Evolutionary conservation across 2,329 filamentous ascomycete genomes (phyloP).

Genomic region (Fonsecaea pedrosoi): DNA sequence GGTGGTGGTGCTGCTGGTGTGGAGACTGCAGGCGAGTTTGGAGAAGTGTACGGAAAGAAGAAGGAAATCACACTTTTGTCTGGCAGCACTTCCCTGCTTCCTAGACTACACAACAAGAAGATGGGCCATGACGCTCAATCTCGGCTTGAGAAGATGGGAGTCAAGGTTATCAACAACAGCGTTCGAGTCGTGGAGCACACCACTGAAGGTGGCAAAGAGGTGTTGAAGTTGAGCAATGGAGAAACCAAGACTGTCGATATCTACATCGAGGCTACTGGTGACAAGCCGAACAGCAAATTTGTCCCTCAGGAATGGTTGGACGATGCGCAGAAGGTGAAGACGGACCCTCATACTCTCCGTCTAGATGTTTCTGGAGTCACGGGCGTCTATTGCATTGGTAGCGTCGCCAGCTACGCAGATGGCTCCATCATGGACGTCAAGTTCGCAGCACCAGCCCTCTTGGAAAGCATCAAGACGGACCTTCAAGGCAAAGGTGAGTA

Average conservation of each 20-base stretch:
- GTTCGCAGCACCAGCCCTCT: slow-evolving; percentile 34
- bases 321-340: slow-evolving; percentile 56
- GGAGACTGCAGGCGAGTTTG: slow-evolving; percentile 58
- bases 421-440: slow-evolving; percentile 38
- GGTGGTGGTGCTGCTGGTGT: slow-evolving; percentile 59
- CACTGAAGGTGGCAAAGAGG: slow-evolving; percentile 47
- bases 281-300: slow-evolving; percentile 60
- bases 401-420: slow-evolving; percentile 40
- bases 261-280: slow-evolving; percentile 61
- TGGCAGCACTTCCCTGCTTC: slow-evolving; percentile 49
- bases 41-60: slow-evolving; percentile 46
- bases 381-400: slow-evolving; percentile 39
- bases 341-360: slow-evolving; percentile 47
- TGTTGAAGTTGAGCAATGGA: slow-evolving; percentile 55
- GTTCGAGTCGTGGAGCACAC: slow-evolving; percentile 45
- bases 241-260: slow-evolving; percentile 56
- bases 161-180: slow-evolving; percentile 53
- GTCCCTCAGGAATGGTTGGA: slow-evolving; percentile 57
- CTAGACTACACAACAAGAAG: slow-evolving; percentile 48
- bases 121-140: slow-evolving; percentile 52
- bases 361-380: slow-evolving; percentile 38
- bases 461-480: slow-evolving; percentile 39
- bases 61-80: slow-evolving; percentile 55
- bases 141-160: slow-evolving; percentile 55
- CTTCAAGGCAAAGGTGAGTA: slow-evolving; percentile 38